Evolutionary conservation across 108 stramenopile genomes (phyloP), one percentile per base, ranked within the genome.

Genomic region (Pseudonitzschia delicatissima): DNA sequence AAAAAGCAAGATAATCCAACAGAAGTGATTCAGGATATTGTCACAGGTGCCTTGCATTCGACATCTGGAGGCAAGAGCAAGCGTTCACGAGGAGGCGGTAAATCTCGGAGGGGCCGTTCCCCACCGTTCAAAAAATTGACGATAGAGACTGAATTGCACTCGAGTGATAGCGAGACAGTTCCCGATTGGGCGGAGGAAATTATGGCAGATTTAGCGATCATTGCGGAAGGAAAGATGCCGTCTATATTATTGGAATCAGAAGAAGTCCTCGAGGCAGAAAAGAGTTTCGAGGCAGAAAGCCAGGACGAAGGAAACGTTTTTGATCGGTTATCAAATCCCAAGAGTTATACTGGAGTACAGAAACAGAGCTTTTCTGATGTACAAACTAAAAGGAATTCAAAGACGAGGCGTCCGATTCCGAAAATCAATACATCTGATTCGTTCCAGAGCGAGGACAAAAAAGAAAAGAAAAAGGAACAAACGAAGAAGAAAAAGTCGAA

Each of bases 161-260:
- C 50, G n/a, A 62, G 61, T 50, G 82, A 83, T 58, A 66, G 66
- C 47, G 80, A 77, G 5, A 76, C 78, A 39, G 60, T 72, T 3
- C 86, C 82, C 13, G 87, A 80, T 12, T 88, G 87, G 87, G 82
- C 87, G 6, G 71, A 70, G 39, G 83, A 85, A 25, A 88, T 88
- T 18, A 79, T 88, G 79, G 69, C 51, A 20, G 87, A 88, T 62
- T 57, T 88, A 32, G 83, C 77, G 7, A 61, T 83, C 15, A 88
- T 88, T 62, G 87, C 87, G 5, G 76, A 84, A 48, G 87, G 87
- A 1, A 70, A 74, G 28, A 66, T 83, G 28, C 83, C 87, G 5
- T 12, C 65, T 4, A 73, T 77, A 12, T 52, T 85, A 20, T 55
- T 55, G 47, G 42, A 78, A 53, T 63, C 72, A 18, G 33, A 68